Base-by-base conservation (phyloP, 2,329 filamentous ascomycete genomes). In the Monosporascus sp. region DNA sequence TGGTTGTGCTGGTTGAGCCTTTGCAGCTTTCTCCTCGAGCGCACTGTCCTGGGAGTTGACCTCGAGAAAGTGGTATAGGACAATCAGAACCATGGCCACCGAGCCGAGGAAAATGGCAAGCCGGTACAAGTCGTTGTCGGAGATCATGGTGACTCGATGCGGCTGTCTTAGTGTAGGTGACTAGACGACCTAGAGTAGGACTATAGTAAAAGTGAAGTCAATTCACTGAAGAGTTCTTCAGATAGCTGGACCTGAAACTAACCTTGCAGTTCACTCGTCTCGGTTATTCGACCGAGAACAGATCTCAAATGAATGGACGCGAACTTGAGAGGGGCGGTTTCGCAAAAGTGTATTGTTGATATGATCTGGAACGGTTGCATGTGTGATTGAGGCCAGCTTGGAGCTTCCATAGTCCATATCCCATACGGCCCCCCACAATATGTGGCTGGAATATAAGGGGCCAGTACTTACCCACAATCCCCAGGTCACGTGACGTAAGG, bases 11-110 rank as follows among this genome's bases (percentile, higher is more conserved):
- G 61, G 60, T 43, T 61, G 65, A 36, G 66, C 61, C 53, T 67
- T 66, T 48, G 60, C 52, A 16, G 62, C 56, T 50, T 68, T 66
- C 48, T 67, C 59, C 47, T 58, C 54, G 44, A 62, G 59, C 22
- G 60, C 52, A 46, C 56, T 58, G 22, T 63, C 58, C 16, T 64
- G 78, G n/a, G 90, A 84, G 69, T 99, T 97, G 76, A 96, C 83
- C 71, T 97, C 93, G 65, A 99, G 85, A 76, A 95, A 97, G 73
- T 97, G 91, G 75, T 99, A 97, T 27, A 96, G 75, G 31, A 99
- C 85, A 61, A 97, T 97, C 57, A 99, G 81, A 45, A 97, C 78
- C 90, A 97, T 93, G 59, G 93, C 85, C 41, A 86, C 83, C 52
- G 86, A 88, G 76, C 94, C 94, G 56, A 99, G 88, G 71, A 97